These are phyloP conservation scores for Phylloporus arenicola DNA, from an alignment of 768 basidiomycete species.

Conservation along the genomic window DNA sequence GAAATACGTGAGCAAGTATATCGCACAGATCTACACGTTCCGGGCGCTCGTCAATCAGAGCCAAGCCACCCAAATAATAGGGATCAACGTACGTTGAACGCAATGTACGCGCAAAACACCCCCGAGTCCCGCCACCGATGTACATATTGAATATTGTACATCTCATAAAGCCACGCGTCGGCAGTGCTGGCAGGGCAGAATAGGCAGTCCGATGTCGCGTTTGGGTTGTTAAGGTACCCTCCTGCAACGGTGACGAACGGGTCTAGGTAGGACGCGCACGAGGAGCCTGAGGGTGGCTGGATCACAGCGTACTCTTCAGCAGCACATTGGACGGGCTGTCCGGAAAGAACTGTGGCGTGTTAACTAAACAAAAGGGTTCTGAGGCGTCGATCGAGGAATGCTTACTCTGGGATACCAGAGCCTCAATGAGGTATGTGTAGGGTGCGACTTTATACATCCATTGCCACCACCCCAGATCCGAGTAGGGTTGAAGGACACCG, in stretches of 20 bases:
- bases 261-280: constrained; percentile 43
- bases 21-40: constrained; percentile 34
- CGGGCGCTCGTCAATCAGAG: neutral
- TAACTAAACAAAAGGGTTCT: constrained; percentile 6
- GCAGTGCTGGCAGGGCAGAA: constrained; percentile 57
- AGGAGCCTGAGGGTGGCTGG: constrained; percentile 38
- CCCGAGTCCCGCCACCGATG: constrained; percentile 46
- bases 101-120: constrained; percentile 38
- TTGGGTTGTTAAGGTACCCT: constrained; percentile 43
- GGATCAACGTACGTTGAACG: constrained; percentile 38
- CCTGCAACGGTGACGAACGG: constrained; percentile 38
- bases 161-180: constrained; percentile 40
- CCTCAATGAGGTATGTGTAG: constrained; percentile 53
- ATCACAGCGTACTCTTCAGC: constrained; percentile 55
- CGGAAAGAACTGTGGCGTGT: constrained; percentile 44
- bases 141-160: constrained; percentile 58
- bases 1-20: constrained; percentile 51
- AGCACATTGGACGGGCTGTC: constrained; percentile 48
- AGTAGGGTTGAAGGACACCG: constrained; percentile 63
- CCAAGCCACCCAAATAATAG: neutral
- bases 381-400: neutral
- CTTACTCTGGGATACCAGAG: constrained; percentile 41
- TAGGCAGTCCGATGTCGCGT: constrained; percentile 35
- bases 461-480: constrained; percentile 59
- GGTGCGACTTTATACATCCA: constrained; percentile 64